Conservation (phyloP, 2,329 filamentous ascomycete genomes). For the Colletotrichum camelliae region DNA sequence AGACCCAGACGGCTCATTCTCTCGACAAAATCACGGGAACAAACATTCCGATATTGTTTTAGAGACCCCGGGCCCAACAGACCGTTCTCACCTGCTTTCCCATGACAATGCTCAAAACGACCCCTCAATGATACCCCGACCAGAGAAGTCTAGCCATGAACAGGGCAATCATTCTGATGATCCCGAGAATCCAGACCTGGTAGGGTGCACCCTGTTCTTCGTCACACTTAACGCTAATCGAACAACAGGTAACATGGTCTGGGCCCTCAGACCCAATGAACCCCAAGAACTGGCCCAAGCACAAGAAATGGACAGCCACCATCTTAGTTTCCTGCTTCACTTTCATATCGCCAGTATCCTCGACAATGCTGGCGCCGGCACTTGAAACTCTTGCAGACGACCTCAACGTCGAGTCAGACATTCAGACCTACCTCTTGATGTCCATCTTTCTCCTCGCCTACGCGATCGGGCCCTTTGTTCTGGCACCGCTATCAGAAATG, state of each 20-base stretch:
- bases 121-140: background rate
- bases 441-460: constrained; percentile 66
- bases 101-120: background rate
- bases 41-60: background rate
- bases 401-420: constrained; percentile 44
- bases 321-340: constrained; percentile 45
- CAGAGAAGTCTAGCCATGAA: background rate
- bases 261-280: constrained; percentile 46
- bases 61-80: background rate
- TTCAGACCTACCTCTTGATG: constrained; percentile 56
- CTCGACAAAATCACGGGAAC: background rate
- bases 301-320: constrained; percentile 39
- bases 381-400: constrained; percentile 48
- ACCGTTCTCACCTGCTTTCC: background rate
- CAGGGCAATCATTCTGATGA: background rate
- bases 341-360: constrained; percentile 62
- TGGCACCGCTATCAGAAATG: constrained; percentile 58
- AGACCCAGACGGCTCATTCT: background rate
- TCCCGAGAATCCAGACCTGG: constrained; percentile 26
- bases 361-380: constrained; percentile 55
- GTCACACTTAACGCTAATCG: background rate
- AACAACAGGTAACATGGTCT: constrained; percentile 44
- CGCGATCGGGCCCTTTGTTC: constrained; percentile 56
- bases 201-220: constrained; percentile 4
- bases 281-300: constrained; percentile 51